Base-by-base conservation (phyloP, 805 yeast genomes). In the Candida sithepensis region DNA sequence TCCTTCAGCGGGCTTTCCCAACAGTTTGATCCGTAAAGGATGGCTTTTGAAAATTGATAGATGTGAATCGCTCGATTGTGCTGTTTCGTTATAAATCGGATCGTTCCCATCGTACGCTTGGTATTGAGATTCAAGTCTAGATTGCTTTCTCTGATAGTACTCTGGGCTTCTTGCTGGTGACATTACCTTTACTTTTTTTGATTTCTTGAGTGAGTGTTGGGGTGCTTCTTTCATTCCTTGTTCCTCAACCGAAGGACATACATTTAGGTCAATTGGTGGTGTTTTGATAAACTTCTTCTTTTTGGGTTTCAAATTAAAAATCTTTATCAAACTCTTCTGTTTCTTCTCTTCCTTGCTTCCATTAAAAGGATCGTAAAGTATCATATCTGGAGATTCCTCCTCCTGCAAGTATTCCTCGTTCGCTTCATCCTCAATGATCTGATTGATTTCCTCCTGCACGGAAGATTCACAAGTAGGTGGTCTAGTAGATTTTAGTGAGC, bases 261-360 rank as follows among this genome's bases (percentile, higher is more conserved):
- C n/a, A 6, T 5, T 10, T 13, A 16, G 8, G 19, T 30, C 22
- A 20, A 10, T 21, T 33, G 28, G 39, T 5, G 28, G 30, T 5
- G 28, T 30, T 21, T 37, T 33, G n/a, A 20, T 36, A 14, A 24
- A 36, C 23, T 20, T 41, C 34, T 41, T 42, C 32, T 42, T 40
- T 18, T 42, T 47, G 22, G 20, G n/a, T 18, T 14, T 51, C 42
- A 28, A 38, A 33, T 9, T 45, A 37, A 42, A 30, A n/a, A 34
- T 16, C 14, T 22, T 24, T 18, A 7, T n/a, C 21, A 44, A 20
- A 16, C 42, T 12, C 5, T 19, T 21, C n/a, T 41, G 28, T 7
- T 23, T 36, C 38, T 23, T 30, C 3, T 26, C 12, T 8, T 28
- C 3, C 23, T 28, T 18, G 13, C 19, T 26, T 2, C 12, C 21